phyloP scores from a whole-genome alignment of 805 yeast genomes.

The Barnettozyma wickerhamii region DNA sequence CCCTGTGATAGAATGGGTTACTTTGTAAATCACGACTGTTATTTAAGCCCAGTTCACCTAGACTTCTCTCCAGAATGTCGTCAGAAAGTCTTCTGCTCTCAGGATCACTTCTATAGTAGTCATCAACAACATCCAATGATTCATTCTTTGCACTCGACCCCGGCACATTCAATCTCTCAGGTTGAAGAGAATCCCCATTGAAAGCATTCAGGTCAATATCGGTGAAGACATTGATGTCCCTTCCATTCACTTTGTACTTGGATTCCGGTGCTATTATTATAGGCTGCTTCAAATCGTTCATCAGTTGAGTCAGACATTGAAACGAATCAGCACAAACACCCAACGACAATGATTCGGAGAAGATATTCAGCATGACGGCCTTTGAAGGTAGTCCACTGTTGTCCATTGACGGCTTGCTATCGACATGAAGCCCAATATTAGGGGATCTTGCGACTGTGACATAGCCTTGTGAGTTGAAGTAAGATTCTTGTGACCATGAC shows the following conservation, averaged over 20 bases:
- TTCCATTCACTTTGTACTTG: conserved; percentile 42
- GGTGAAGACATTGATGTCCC: conserved; percentile 35
- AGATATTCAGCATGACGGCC: conserved; percentile 40
- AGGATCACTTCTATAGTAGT: conserved; percentile 16
- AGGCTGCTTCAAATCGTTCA: conserved; percentile 71
- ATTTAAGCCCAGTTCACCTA: conserved; percentile 25
- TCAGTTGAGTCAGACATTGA: conserved; percentile 61
- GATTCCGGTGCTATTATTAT: conserved; percentile 53
- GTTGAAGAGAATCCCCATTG: conserved; percentile 2
- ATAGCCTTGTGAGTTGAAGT: conserved; percentile 45
- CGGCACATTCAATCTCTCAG: neutral
- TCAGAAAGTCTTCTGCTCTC: neutral
- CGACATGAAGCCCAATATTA: conserved; percentile 20
- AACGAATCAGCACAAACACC: conserved; percentile 83
- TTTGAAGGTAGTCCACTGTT: conserved; percentile 6
- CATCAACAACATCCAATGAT: conserved; percentile 22
- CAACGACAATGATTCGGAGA: conserved; percentile 42
- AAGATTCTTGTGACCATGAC: conserved; percentile 38
- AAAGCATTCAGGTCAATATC: conserved; percentile 34
- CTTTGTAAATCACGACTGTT: conserved; percentile 7
- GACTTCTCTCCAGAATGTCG: conserved; percentile 27
- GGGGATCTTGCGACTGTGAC: conserved; percentile 46
- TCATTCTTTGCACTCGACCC: conserved; percentile 3
- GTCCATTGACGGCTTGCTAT: conserved; percentile 29
- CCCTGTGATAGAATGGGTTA: conserved; percentile 20